Evolutionary conservation across 345 rosid species (phyloP).

Genomic region (Salix exigua): DNA sequence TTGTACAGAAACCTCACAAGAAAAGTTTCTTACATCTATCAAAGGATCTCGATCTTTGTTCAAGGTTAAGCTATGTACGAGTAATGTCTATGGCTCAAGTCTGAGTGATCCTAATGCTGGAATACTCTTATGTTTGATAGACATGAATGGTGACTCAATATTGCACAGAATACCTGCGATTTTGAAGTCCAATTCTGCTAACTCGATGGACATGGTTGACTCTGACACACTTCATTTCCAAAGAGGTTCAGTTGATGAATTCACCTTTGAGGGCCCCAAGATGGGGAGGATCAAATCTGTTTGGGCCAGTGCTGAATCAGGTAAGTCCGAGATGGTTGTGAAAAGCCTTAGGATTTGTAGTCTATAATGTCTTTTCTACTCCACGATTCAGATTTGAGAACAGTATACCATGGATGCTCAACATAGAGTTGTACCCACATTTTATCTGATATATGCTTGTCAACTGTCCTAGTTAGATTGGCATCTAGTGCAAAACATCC

Average conservation of each 20-base stretch:
- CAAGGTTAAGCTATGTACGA: constrained; percentile 63
- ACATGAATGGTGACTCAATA: constrained; percentile 56
- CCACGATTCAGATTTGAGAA: not conserved
- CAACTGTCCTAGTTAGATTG: not conserved
- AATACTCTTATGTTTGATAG: constrained; percentile 63
- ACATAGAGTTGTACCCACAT: too few relatives aligned
- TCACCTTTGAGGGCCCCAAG: constrained; percentile 56
- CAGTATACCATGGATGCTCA: not conserved
- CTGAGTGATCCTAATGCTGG: constrained; percentile 60
- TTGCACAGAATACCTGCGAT: constrained; percentile 61
- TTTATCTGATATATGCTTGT: not conserved
- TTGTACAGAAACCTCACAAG: constrained; percentile 23
- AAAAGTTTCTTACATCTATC: constrained; percentile 21
- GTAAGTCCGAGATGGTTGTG: constrained; percentile 35
- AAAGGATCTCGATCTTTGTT: constrained; percentile 41
- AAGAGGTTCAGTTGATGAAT: constrained; percentile 73
- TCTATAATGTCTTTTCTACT: not conserved
- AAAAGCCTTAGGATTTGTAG: not conserved
- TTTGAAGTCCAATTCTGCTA: constrained; percentile 31
- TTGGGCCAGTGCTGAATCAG: constrained; percentile 81
- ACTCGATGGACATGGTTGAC: constrained; percentile 20
- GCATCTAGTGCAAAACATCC: too few relatives aligned
- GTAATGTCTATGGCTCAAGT: constrained; percentile 62
- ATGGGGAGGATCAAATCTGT: constrained; percentile 56
- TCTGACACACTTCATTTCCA: constrained; percentile 48